Conservation (phyloP, 1,284 basidiomycete genomes). For the Fomitopsis schrenkii region DNA sequence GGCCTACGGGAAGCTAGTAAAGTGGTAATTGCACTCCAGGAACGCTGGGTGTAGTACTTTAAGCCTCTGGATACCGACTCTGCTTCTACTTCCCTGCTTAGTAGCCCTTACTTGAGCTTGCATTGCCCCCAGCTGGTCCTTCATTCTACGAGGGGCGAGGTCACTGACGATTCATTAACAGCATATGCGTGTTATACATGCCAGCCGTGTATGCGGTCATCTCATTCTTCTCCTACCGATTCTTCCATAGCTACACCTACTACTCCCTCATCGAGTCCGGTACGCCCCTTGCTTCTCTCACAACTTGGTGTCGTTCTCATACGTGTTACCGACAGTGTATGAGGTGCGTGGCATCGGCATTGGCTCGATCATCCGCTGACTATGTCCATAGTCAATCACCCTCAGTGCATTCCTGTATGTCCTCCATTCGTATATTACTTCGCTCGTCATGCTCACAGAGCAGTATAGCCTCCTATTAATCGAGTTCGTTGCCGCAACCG, state of each 20-base stretch:
- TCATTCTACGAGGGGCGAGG: too few relatives aligned
- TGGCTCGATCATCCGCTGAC: neutral
- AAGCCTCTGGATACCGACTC: too few relatives aligned
- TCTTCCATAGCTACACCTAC: conserved; percentile 78
- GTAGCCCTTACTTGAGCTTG: too few relatives aligned
- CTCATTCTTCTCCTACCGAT: conserved; percentile 86
- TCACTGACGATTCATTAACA: conserved; percentile 20
- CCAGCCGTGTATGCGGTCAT: conserved; percentile 80
- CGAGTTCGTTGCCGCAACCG: conserved; percentile 76
- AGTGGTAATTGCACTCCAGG: too few relatives aligned
- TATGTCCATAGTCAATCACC: conserved; percentile 55
- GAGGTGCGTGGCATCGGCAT: conserved; percentile 31
- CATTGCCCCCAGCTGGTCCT: too few relatives aligned
- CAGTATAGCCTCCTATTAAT: conserved; percentile 69
- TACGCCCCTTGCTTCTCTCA: conserved; percentile 28
- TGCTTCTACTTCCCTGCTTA: too few relatives aligned
- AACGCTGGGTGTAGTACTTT: too few relatives aligned
- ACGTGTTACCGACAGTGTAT: conserved; percentile 30
- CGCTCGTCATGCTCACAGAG: conserved; percentile 16
- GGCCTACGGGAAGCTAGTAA: too few relatives aligned
- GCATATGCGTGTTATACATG: conserved; percentile 76
- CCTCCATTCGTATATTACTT: neutral
- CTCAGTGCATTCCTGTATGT: conserved; percentile 76
- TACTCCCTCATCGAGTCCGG: conserved; percentile 74
- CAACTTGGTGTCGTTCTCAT: neutral